phyloP scores from a whole-genome alignment of 352 stramenopile species.

The Globisporangium nodosum region DNA sequence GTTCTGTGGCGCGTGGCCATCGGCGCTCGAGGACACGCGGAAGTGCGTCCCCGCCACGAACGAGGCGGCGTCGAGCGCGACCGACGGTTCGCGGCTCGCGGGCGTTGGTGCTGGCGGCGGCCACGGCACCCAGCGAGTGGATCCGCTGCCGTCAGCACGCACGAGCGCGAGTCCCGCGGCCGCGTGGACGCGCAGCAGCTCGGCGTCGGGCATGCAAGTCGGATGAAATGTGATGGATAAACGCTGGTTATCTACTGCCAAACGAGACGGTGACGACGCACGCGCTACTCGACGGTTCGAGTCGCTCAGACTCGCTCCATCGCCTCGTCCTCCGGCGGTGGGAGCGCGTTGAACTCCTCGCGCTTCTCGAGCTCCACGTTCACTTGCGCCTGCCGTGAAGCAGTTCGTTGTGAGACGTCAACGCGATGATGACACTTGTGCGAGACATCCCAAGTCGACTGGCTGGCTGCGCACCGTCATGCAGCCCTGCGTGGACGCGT shows the following conservation, averaged over 20 bases:
- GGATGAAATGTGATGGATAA: too few species aligned
- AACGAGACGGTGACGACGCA: too few species aligned
- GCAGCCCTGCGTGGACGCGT: constrained; percentile 88
- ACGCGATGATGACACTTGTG: background rate
- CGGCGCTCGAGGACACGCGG: constrained; percentile 13
- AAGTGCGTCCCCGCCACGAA: constrained; percentile 20
- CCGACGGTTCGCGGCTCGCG: constrained; percentile 11
- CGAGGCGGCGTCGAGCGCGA: constrained; percentile 8
- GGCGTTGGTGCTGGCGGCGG: background rate
- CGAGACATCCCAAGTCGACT: background rate
- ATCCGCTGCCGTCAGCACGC: background rate
- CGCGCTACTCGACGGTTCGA: background rate
- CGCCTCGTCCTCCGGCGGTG: constrained; percentile 32
- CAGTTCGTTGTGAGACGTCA: background rate
- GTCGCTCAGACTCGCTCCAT: constrained; percentile 59
- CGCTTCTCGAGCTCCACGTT: constrained; percentile 90
- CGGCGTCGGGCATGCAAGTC: background rate
- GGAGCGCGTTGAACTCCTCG: constrained; percentile 38
- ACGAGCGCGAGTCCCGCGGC: constrained; percentile 28
- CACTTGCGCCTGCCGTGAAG: constrained; percentile 58
- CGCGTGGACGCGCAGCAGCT: constrained; percentile 16
- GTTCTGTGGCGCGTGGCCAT: constrained; percentile 34
- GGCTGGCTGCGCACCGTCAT: constrained; percentile 74
- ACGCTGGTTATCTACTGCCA: too few species aligned
- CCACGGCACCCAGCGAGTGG: constrained; percentile 26